phyloP scores from a whole-genome alignment of 345 rosid genomes.

The Euphorbia tirucalli region DNA sequence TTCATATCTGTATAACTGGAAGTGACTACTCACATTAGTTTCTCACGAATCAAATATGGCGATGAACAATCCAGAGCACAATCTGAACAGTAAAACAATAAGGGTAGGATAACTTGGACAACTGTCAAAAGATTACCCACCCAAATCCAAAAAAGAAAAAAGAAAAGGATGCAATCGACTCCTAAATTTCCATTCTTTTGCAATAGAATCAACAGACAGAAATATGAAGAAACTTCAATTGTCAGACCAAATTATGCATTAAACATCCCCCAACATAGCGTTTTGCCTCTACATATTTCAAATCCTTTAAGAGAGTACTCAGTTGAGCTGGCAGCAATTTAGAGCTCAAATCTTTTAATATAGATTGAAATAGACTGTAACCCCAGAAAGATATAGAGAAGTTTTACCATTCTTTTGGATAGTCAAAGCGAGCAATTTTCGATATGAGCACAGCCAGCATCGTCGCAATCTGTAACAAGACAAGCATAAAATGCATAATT shows the following conservation, averaged over 20 bases:
- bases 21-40: too few relatives aligned
- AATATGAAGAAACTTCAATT: not conserved
- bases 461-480: conserved; percentile 60
- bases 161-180: not conserved
- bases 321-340: not conserved
- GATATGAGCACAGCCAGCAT: conserved; percentile 86
- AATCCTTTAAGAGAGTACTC: not conserved
- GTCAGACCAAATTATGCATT: not conserved
- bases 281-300: not conserved
- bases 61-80: not conserved
- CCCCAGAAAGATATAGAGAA: not conserved
- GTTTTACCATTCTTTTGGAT: conserved; percentile 83
- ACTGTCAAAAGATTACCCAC: not conserved
- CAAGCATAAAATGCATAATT: conserved; percentile 11
- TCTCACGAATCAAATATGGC: not conserved
- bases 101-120: not conserved
- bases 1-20: too few relatives aligned
- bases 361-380: not conserved
- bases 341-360: not conserved
- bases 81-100: not conserved
- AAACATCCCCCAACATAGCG: not conserved
- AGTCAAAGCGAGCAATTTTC: conserved; percentile 90
- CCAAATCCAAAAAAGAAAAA: not conserved
- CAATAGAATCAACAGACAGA: not conserved
- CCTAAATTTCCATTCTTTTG: not conserved